These are phyloP conservation scores for Arthrobotrys sinensis DNA, from an alignment of 2,329 filamentous ascomycete genomes.

Conservation along the genomic window DNA sequence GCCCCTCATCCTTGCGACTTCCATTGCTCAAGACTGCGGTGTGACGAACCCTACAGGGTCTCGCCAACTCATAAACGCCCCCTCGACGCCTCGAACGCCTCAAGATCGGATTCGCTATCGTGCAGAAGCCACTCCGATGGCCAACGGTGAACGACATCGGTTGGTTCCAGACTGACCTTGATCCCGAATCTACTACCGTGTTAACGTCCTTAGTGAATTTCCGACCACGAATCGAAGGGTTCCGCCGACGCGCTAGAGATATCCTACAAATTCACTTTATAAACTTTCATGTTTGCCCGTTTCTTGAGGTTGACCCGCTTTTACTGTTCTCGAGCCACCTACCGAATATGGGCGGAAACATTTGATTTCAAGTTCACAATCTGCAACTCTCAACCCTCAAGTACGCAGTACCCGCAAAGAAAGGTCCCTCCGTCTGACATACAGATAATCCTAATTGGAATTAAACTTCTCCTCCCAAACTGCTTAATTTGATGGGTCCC, in stretches of 20 bases:
- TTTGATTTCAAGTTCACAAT: neutral
- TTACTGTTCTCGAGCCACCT: neutral
- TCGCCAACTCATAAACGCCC: slow-evolving; percentile 1
- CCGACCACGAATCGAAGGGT: neutral
- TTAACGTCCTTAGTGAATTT: neutral
- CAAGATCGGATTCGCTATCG: slow-evolving; percentile 1
- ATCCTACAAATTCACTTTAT: neutral
- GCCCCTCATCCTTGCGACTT: no score
- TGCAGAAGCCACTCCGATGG: slow-evolving; percentile 23
- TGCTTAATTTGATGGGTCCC: neutral
- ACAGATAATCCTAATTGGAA: neutral
- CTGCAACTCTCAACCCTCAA: neutral
- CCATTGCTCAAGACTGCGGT: no score
- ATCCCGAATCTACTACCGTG: neutral
- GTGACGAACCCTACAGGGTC: neutral
- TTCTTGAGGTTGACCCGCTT: neutral
- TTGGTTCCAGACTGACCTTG: neutral
- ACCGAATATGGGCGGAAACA: neutral
- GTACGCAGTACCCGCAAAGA: no score
- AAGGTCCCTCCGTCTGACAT: no score
- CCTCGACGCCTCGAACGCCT: slow-evolving; percentile 8
- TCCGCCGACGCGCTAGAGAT: neutral
- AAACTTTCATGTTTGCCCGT: slow-evolving; percentile 2
- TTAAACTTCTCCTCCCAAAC: neutral
- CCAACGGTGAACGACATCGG: slow-evolving; percentile 17